These are phyloP conservation scores for Blastobotrys ciferrii DNA, from an alignment of 1,139 yeast genomes.

Conservation along the genomic window DNA sequence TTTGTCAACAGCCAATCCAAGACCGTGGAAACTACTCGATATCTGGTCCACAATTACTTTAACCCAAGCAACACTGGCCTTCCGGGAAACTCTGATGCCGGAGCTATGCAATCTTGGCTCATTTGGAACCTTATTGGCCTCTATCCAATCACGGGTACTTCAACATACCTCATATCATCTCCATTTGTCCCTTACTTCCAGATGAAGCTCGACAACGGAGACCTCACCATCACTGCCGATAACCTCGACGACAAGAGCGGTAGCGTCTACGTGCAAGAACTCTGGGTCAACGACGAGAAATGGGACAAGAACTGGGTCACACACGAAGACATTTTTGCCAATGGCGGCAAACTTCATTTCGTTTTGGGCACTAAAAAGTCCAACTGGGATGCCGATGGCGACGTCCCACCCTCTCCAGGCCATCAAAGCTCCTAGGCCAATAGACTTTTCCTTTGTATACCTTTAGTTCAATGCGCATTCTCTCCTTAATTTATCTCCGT, in stretches of 20 bases:
- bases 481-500: no score
- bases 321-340: background rate
- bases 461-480: no score
- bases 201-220: background rate
- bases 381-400: background rate
- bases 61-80: slow-evolving; percentile 33
- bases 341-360: background rate
- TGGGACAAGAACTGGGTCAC: background rate
- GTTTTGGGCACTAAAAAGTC: background rate
- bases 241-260: background rate
- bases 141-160: slow-evolving; percentile 42
- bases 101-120: slow-evolving; percentile 45
- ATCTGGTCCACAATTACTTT: slow-evolving; percentile 28
- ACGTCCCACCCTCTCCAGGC: background rate
- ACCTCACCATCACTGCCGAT: background rate
- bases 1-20: background rate
- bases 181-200: slow-evolving; percentile 32
- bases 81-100: slow-evolving; percentile 45
- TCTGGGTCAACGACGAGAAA: background rate
- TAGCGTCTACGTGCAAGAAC: background rate
- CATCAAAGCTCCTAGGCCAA: no score
- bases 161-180: slow-evolving; percentile 38
- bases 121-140: slow-evolving; percentile 40
- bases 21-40: background rate
- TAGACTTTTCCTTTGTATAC: no score